These are phyloP conservation scores for Vaccinium darrowii DNA, from an alignment of 148 eudicot genomes.

Conservation along the genomic window DNA sequence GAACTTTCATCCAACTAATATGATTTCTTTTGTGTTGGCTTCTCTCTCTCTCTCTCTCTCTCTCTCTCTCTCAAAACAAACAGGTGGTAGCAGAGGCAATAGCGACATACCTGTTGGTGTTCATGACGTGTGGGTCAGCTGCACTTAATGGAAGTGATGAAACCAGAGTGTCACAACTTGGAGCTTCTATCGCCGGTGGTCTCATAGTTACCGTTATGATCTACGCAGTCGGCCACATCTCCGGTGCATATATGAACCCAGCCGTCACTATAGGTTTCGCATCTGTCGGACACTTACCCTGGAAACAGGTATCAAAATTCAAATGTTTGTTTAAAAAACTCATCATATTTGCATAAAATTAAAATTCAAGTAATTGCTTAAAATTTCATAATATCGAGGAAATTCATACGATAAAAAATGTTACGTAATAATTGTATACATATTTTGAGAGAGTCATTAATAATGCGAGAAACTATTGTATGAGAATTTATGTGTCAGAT, in stretches of 20 bases:
- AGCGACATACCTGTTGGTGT: conserved; percentile 63
- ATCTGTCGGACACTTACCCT: conserved; percentile 56
- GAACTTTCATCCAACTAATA: too few relatives aligned
- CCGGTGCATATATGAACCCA: conserved; percentile 86
- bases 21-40: too few relatives aligned
- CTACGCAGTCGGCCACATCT: conserved; percentile 73
- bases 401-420: too few relatives aligned
- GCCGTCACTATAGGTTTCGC: conserved; percentile 78
- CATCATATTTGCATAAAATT: too few relatives aligned
- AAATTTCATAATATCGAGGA: too few relatives aligned
- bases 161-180: conserved; percentile 40
- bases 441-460: too few relatives aligned
- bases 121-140: conserved; percentile 64
- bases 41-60: too few relatives aligned
- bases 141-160: conserved; percentile 45
- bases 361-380: too few relatives aligned
- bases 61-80: neutral
- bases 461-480: too few relatives aligned
- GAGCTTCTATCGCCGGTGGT: conserved; percentile 63
- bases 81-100: conserved; percentile 61
- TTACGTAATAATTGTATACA: too few relatives aligned
- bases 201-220: conserved; percentile 77
- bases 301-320: conserved; percentile 42
- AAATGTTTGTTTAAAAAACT: too few relatives aligned
- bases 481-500: too few relatives aligned